phyloP scores from a whole-genome alignment of 306 rosid genomes.

The Ormosia semicastrata region DNA sequence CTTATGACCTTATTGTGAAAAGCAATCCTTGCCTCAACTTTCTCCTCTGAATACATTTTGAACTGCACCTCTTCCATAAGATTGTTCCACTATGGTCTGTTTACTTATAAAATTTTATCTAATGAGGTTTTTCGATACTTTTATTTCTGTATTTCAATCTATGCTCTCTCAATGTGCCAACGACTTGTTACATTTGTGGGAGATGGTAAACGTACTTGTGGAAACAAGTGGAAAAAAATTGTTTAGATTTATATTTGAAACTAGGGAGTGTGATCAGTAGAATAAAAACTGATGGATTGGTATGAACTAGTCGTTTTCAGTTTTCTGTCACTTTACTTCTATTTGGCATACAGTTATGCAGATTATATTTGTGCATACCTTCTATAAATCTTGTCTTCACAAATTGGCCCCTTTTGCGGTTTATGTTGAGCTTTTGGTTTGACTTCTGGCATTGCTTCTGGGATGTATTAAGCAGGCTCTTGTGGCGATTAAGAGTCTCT shows the following conservation, averaged over 20 bases:
- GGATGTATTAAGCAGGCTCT: slow-evolving; percentile 61
- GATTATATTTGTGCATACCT: not conserved
- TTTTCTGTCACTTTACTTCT: not conserved
- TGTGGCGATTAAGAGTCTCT: slow-evolving; percentile 59
- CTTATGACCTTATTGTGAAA: not conserved
- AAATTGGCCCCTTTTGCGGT: not conserved
- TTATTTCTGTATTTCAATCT: not conserved
- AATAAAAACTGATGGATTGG: not conserved
- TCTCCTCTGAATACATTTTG: slow-evolving; percentile 18
- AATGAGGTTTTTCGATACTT: not conserved
- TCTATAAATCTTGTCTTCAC: not conserved
- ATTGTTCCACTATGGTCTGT: not conserved
- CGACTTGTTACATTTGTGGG: not conserved
- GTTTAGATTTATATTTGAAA: not conserved
- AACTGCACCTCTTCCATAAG: not conserved
- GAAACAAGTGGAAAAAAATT: not conserved
- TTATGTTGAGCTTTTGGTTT: slow-evolving; percentile 20
- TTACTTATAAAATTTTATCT: not conserved
- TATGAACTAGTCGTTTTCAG: not conserved
- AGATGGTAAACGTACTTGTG: not conserved
- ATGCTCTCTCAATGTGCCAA: not conserved
- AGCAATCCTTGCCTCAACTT: not conserved
- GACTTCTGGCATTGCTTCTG: slow-evolving; percentile 20
- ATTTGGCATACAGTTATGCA: not conserved
- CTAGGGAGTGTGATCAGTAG: not conserved